A percentile compares a stretch with the other conserved stretches of the same genome.
Evolutionary conservation across 2,329 filamentous ascomycete species (phyloP).

Genomic region (Penicillium polonicum): DNA sequence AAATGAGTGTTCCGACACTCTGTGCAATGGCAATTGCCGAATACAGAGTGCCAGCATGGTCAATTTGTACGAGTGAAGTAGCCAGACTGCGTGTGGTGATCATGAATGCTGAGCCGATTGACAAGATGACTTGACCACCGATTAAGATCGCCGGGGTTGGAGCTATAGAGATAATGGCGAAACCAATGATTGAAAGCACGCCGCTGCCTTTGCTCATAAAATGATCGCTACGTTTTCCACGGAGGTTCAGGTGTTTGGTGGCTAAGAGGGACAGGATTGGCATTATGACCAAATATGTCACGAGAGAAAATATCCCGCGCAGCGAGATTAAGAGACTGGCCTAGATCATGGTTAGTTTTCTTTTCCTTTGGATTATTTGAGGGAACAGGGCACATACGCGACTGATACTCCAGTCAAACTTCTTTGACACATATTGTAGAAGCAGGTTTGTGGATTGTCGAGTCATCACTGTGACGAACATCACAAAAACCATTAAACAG

Average conservation of each 20-base stretch:
- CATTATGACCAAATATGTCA: slow-evolving; percentile 26
- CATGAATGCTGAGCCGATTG: slow-evolving; percentile 26
- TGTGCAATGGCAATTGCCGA: slow-evolving; percentile 26
- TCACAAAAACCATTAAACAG: slow-evolving; percentile 20
- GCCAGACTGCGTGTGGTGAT: slow-evolving; percentile 27
- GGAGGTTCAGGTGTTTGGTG: slow-evolving; percentile 19
- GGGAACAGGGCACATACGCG: slow-evolving; percentile 18
- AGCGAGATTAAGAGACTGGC: slow-evolving; percentile 31
- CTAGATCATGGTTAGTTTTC: slow-evolving; percentile 16
- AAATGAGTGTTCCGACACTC: slow-evolving; percentile 23
- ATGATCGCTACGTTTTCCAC: slow-evolving; percentile 23
- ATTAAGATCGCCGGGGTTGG: slow-evolving; percentile 19
- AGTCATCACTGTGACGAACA: slow-evolving; percentile 26
- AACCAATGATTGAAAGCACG: slow-evolving; percentile 23
- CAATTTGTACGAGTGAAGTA: slow-evolving; percentile 26
- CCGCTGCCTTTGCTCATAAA: slow-evolving; percentile 22
- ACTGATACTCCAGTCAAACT: slow-evolving; percentile 31
- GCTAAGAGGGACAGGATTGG: slow-evolving; percentile 20
- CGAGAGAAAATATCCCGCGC: slow-evolving; percentile 23
- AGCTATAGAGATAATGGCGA: slow-evolving; percentile 18
- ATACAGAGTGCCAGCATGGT: slow-evolving; percentile 32
- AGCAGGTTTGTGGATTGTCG: slow-evolving; percentile 25
- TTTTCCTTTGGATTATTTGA: not conserved
- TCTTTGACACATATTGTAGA: slow-evolving; percentile 32
- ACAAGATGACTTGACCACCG: slow-evolving; percentile 24